A percentile compares a stretch with the other conserved stretches of the same genome.
Conservation (phyloP, 331 rosid genomes). For the Malus hybrid region DNA sequence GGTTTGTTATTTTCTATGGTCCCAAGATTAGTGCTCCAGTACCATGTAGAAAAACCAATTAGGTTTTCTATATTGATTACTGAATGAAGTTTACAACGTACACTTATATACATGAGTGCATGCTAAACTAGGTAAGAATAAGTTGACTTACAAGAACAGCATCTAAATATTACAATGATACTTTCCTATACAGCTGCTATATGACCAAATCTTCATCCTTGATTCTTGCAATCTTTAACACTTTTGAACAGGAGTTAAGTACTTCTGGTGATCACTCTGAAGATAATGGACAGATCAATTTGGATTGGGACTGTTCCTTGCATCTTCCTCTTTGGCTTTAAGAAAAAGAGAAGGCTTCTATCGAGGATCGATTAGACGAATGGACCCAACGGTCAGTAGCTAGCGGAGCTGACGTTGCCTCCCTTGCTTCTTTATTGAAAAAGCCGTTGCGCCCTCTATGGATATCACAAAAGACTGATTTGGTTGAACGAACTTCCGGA, state of each 20-base stretch:
- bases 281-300: constrained; percentile 2
- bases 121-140: too few relatives aligned
- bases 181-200: too few relatives aligned
- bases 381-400: constrained; percentile 59
- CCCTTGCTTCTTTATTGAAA: constrained; percentile 55
- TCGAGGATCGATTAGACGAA: constrained; percentile 62
- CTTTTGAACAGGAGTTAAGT: constrained; percentile 32
- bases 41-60: too few relatives aligned
- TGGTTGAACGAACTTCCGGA: constrained; percentile 96
- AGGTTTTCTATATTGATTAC: too few relatives aligned
- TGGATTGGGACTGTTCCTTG: constrained; percentile 86
- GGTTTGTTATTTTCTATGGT: too few relatives aligned
- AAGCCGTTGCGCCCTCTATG: constrained; percentile 87
- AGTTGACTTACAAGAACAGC: too few relatives aligned
- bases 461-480: constrained; percentile 78
- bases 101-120: too few relatives aligned
- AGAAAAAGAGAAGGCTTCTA: constrained; percentile 56
- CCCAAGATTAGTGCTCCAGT: too few relatives aligned
- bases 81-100: too few relatives aligned
- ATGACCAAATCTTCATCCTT: too few relatives aligned
- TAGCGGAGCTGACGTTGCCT: constrained; percentile 77
- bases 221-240: too few relatives aligned
- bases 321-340: constrained; percentile 94
- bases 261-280: constrained; percentile 14
- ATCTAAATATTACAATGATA: too few relatives aligned